Conservation (phyloP, 495 filamentous ascomycete species). For the Podospora bellae-mahoneyi region DNA sequence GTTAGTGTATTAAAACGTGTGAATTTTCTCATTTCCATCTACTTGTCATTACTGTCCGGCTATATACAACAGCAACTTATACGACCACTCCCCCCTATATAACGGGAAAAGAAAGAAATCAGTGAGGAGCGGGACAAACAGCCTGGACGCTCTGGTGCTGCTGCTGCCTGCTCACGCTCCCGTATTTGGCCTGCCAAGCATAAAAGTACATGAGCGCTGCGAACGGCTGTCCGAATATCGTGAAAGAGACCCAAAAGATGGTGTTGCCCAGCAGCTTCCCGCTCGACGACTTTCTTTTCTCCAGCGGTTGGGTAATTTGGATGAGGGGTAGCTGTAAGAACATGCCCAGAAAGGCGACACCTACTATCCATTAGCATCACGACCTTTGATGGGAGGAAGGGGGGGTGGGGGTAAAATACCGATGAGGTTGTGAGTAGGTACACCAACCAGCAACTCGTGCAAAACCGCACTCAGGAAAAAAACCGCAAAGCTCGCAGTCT, state of each 20-base stretch:
- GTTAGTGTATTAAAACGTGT: too few species aligned
- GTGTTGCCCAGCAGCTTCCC: slow-evolving; percentile 80
- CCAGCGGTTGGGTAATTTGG: slow-evolving; percentile 68
- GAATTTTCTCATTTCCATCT: not conserved
- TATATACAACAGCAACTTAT: not conserved
- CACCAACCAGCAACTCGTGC: slow-evolving; percentile 88
- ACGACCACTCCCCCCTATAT: not conserved
- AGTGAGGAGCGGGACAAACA: slow-evolving; percentile 5
- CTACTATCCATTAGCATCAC: slow-evolving; percentile 36
- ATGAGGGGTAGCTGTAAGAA: slow-evolving; percentile 88
- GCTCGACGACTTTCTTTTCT: slow-evolving; percentile 69
- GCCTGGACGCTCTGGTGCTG: not conserved
- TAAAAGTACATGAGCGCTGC: slow-evolving; percentile 92
- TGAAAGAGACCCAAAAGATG: slow-evolving; percentile 95
- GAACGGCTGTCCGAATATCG: slow-evolving; percentile 87
- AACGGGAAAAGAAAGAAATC: not conserved
- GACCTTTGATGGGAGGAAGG: not conserved
- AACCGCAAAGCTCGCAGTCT: slow-evolving; percentile 67
- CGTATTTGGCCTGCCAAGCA: slow-evolving; percentile 97
- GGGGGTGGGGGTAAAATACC: slow-evolving; percentile 43
- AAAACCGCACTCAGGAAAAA: slow-evolving; percentile 83
- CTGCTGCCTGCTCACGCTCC: slow-evolving; percentile 51
- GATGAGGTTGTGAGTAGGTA: slow-evolving; percentile 93
- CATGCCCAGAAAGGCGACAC: slow-evolving; percentile 92
- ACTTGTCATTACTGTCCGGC: not conserved